These are phyloP conservation scores for Candida golubevii DNA, from an alignment of 805 yeast species.

Conservation along the genomic window DNA sequence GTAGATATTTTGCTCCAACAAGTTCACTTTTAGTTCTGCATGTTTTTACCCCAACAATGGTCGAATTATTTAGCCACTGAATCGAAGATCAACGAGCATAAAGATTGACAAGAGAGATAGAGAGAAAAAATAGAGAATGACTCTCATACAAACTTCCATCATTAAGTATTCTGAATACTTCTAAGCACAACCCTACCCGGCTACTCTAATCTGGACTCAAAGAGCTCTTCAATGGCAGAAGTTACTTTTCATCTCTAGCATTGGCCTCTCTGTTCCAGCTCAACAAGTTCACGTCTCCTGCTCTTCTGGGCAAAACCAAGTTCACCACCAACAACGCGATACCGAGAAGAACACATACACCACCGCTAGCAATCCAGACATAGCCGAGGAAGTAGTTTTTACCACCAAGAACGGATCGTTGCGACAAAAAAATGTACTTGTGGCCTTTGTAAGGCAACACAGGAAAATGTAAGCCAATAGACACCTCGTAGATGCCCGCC, in stretches of 20 bases:
- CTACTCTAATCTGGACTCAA: too few relatives aligned
- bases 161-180: too few relatives aligned
- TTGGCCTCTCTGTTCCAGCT: constrained; percentile 61
- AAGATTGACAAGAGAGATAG: too few relatives aligned
- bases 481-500: constrained; percentile 59
- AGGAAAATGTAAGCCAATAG: constrained; percentile 76
- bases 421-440: constrained; percentile 62
- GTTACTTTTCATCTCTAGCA: constrained; percentile 8
- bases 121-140: too few relatives aligned
- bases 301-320: constrained; percentile 60
- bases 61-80: too few relatives aligned
- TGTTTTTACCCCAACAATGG: too few relatives aligned
- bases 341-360: constrained; percentile 58
- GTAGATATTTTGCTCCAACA: too few relatives aligned
- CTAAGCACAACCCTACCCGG: too few relatives aligned
- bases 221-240: too few relatives aligned
- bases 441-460: constrained; percentile 64
- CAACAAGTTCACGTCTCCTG: constrained; percentile 66
- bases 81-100: too few relatives aligned
- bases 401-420: constrained; percentile 73
- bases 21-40: too few relatives aligned
- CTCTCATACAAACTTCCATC: too few relatives aligned
- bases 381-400: constrained; percentile 69
- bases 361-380: constrained; percentile 73
- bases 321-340: constrained; percentile 50